Percentiles rank a stretch among this genome's conserved stretches.
These are phyloP conservation scores for Apiospora sp. DNA, from an alignment of 2,329 filamentous ascomycete species.

Conservation along the genomic window DNA sequence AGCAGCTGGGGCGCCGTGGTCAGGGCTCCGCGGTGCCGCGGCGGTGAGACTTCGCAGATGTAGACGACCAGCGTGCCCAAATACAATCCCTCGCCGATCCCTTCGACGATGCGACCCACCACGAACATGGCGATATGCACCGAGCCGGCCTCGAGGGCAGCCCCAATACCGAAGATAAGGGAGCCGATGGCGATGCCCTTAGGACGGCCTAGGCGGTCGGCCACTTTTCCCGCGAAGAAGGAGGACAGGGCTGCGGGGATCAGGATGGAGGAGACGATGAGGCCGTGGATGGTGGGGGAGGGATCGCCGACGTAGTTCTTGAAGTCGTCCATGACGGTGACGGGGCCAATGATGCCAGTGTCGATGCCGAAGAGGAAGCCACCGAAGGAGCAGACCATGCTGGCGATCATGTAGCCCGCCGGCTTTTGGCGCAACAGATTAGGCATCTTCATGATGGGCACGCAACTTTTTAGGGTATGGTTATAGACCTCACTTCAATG, in stretches of 20 bases:
- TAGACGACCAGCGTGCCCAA: slow-evolving; percentile 28
- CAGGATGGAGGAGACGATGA: slow-evolving; percentile 32
- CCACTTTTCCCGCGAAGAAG: slow-evolving; percentile 27
- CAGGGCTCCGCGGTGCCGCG: slow-evolving; percentile 25
- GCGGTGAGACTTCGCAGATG: slow-evolving; percentile 29
- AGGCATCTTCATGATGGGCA: slow-evolving; percentile 3
- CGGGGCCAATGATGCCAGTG: slow-evolving; percentile 30
- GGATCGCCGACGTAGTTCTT: slow-evolving; percentile 24
- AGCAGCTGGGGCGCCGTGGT: slow-evolving; percentile 28
- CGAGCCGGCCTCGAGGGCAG: slow-evolving; percentile 28
- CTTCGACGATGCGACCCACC: slow-evolving; percentile 28
- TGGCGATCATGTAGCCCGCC: slow-evolving; percentile 24
- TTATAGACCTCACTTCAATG: no score
- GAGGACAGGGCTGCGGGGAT: slow-evolving; percentile 28
- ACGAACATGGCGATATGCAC: slow-evolving; percentile 30
- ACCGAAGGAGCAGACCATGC: slow-evolving; percentile 26
- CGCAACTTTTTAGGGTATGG: no score
- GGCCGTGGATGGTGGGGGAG: slow-evolving; percentile 28
- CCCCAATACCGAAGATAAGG: slow-evolving; percentile 27
- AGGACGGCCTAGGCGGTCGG: slow-evolving; percentile 29
- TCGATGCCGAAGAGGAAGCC: slow-evolving; percentile 30
- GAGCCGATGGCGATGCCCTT: slow-evolving; percentile 27
- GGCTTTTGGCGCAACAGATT: background rate
- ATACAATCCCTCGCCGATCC: slow-evolving; percentile 30
- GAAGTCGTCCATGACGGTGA: slow-evolving; percentile 30